Evolutionary conservation across 345 rosid genomes (phyloP).

Genomic region (Kernera saxatilis): DNA sequence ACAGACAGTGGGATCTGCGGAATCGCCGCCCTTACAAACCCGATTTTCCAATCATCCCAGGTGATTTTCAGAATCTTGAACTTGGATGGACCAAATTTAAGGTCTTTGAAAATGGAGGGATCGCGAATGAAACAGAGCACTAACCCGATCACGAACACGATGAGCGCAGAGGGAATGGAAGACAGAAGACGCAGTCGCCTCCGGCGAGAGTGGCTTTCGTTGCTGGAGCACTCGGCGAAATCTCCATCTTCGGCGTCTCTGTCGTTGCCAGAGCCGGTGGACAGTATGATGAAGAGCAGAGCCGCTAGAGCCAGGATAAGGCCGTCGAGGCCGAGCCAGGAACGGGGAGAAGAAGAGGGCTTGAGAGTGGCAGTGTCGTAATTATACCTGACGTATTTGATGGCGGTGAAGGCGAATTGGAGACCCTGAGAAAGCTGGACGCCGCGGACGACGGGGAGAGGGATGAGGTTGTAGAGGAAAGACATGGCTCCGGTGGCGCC

Average conservation of each 20-base stretch:
- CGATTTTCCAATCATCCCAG: conserved; percentile 87
- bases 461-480: conserved; percentile 57
- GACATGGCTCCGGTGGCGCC: conserved; percentile 79
- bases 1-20: conserved; percentile 85
- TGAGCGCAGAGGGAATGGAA: conserved; percentile 64
- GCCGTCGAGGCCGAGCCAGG: conserved; percentile 83
- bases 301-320: conserved; percentile 55
- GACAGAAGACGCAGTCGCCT: conserved; percentile 48
- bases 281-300: conserved; percentile 49
- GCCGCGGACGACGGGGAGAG: conserved; percentile 89
- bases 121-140: conserved; percentile 6
- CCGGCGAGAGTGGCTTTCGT: neutral
- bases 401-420: conserved; percentile 78
- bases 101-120: conserved; percentile 13
- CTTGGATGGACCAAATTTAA: conserved; percentile 64
- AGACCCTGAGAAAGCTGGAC: conserved; percentile 97
- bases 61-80: conserved; percentile 48
- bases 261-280: conserved; percentile 59
- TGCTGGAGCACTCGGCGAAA: neutral
- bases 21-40: conserved; percentile 72
- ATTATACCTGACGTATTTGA: conserved; percentile 65
- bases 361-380: conserved; percentile 59
- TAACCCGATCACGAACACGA: conserved; percentile 30
- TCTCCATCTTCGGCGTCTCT: neutral
- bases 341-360: conserved; percentile 54